Evolutionary conservation across 805 yeast species (phyloP).

Genomic region (Hagleromyces aurorensis): DNA sequence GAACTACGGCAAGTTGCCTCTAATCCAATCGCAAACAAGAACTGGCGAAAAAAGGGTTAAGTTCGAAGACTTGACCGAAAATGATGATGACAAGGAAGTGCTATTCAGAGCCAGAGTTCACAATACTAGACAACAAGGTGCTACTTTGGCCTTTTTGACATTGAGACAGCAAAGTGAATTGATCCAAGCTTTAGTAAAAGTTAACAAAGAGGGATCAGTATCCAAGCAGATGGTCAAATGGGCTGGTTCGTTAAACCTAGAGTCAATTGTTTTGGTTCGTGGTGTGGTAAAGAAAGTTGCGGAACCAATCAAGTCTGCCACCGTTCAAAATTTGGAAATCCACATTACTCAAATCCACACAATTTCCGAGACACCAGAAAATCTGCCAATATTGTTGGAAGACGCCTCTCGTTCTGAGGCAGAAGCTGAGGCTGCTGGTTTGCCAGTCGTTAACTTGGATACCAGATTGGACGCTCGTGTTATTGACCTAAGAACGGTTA

Average conservation of each 20-base stretch:
- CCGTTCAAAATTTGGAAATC: constrained; percentile 86
- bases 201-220: constrained; percentile 57
- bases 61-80: constrained; percentile 40
- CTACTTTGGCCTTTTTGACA: constrained; percentile 83
- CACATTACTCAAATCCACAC: constrained; percentile 65
- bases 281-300: constrained; percentile 80
- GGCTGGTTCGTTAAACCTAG: constrained; percentile 79
- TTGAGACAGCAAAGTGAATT: constrained; percentile 83
- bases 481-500: constrained; percentile 91
- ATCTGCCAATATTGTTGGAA: constrained; percentile 89
- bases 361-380: constrained; percentile 82
- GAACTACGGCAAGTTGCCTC: constrained; percentile 83
- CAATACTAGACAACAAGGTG: constrained; percentile 90
- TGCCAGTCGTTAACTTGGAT: constrained; percentile 92
- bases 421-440: constrained; percentile 83
- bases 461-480: constrained; percentile 93
- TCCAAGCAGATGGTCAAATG: constrained; percentile 97
- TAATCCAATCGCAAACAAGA: constrained; percentile 83
- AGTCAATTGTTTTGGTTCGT: constrained; percentile 83
- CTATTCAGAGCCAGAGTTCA: constrained; percentile 91
- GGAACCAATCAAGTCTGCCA: constrained; percentile 82
- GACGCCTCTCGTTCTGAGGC: constrained; percentile 94
- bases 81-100: constrained; percentile 55
- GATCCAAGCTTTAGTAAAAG: constrained; percentile 79
- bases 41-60: constrained; percentile 58